phyloP scores from a whole-genome alignment of 2,329 filamentous ascomycete species.

The Paecilomyces fulvus region DNA sequence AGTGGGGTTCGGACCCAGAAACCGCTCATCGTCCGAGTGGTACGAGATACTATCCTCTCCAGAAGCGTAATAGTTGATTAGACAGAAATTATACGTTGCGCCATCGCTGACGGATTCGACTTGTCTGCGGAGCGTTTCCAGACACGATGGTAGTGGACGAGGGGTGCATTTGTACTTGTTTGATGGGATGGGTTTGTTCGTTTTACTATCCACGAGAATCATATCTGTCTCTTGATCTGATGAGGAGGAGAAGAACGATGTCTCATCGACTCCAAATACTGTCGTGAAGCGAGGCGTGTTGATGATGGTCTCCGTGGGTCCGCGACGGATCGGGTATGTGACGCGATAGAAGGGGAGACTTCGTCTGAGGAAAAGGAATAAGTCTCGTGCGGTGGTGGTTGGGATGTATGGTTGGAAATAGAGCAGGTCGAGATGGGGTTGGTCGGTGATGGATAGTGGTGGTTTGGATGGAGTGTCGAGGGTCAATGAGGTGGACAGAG shows the following conservation, averaged over 20 bases:
- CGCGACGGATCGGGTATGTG: slow-evolving; percentile 62
- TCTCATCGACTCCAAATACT: slow-evolving; percentile 56
- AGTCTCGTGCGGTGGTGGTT: slow-evolving; percentile 43
- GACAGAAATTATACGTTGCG: slow-evolving; percentile 66
- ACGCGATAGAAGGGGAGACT: slow-evolving; percentile 70
- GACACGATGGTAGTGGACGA: slow-evolving; percentile 61
- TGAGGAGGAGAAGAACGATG: slow-evolving; percentile 44
- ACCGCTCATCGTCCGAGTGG: slow-evolving; percentile 72
- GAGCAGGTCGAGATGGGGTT: slow-evolving; percentile 62
- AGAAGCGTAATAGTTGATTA: slow-evolving; percentile 77
- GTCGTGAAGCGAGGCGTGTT: slow-evolving; percentile 54
- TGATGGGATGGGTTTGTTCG: slow-evolving; percentile 29
- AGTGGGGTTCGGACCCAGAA: slow-evolving; percentile 59
- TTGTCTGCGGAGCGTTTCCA: slow-evolving; percentile 53
- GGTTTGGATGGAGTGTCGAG: slow-evolving; percentile 42
- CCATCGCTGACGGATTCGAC: slow-evolving; percentile 56
- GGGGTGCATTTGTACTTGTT: slow-evolving; percentile 54
- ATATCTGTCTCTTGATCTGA: slow-evolving; percentile 13
- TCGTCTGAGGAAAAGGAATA: slow-evolving; percentile 64
- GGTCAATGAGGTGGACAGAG: slow-evolving; percentile 29
- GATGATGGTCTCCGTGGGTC: slow-evolving; percentile 54
- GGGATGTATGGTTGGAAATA: slow-evolving; percentile 69
- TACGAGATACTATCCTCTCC: slow-evolving; percentile 70
- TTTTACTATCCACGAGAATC: slow-evolving; percentile 34
- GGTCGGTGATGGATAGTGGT: slow-evolving; percentile 53